Evolutionary conservation across 345 rosid species (phyloP).

Genomic region (Eucalyptus pumila): DNA sequence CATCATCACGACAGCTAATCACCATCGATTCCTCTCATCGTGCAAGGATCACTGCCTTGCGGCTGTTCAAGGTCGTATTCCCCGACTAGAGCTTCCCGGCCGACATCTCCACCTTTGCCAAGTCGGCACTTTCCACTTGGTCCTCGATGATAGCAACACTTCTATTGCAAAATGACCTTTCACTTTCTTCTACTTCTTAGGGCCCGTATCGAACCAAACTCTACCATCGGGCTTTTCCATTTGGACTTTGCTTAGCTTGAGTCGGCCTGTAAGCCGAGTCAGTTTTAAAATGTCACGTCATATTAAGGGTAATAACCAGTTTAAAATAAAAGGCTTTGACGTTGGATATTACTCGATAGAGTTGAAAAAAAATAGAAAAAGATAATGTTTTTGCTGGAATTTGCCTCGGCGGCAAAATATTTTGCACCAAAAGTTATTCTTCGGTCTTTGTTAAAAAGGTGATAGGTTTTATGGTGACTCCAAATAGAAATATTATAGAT

Average conservation of each 20-base stretch:
- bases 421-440: not conserved
- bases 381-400: not conserved
- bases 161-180: no score
- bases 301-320: not conserved
- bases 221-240: not conserved
- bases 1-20: not conserved
- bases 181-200: not conserved
- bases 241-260: not conserved
- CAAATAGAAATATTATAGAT: not conserved
- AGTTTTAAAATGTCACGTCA: not conserved
- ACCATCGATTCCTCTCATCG: not conserved
- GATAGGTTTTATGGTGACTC: not conserved
- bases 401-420: not conserved
- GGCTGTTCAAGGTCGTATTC: constrained; percentile 77
- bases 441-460: not conserved
- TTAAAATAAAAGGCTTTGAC: not conserved
- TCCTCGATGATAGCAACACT: constrained; percentile 29
- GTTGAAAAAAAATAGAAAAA: not conserved
- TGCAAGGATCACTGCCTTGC: not conserved
- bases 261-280: not conserved
- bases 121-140: constrained; percentile 82
- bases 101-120: constrained; percentile 70
- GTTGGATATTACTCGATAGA: not conserved
- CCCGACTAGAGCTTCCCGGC: constrained; percentile 85
- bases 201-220: not conserved